Percentiles rank a stretch among this genome's conserved stretches.
Conservation (phyloP, 306 rosid species). For the Dalbergia oliveri region DNA sequence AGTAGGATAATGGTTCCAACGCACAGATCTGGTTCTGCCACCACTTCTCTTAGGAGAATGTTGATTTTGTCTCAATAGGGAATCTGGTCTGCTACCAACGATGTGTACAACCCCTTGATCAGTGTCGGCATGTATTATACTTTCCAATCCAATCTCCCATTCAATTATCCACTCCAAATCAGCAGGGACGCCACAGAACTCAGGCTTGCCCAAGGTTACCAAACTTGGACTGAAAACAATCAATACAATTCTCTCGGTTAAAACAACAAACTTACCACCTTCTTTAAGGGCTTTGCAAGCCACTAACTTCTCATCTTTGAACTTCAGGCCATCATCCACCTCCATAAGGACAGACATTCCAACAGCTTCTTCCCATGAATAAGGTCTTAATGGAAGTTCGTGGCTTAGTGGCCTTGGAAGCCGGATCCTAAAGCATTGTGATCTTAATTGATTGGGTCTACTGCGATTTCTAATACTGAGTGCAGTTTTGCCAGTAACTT, state of each 20-base stretch:
- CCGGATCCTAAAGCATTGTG: constrained; percentile 67
- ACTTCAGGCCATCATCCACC: constrained; percentile 68
- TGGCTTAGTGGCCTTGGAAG: constrained; percentile 80
- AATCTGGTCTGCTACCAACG: constrained; percentile 83
- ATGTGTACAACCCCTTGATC: constrained; percentile 70
- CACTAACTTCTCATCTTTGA: constrained; percentile 74
- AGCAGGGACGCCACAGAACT: constrained; percentile 73
- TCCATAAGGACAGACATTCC: constrained; percentile 77
- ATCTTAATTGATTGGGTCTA: constrained; percentile 71
- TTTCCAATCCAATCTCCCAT: constrained; percentile 81
- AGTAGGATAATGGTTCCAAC: constrained; percentile 72
- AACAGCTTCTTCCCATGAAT: constrained; percentile 94
- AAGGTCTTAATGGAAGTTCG: constrained; percentile 74
- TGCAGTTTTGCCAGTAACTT: constrained; percentile 94
- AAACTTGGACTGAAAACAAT: constrained; percentile 69
- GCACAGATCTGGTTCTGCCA: constrained; percentile 54
- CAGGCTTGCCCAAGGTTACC: constrained; percentile 77
- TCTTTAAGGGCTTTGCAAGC: constrained; percentile 84
- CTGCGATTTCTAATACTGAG: constrained; percentile 90
- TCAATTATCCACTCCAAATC: constrained; percentile 79
- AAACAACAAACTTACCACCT: constrained; percentile 78
- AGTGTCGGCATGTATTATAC: constrained; percentile 74
- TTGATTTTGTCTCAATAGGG: constrained; percentile 61
- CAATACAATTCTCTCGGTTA: constrained; percentile 73
- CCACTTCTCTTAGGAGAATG: constrained; percentile 59